A percentile compares a stretch with the other conserved stretches of the same genome.
Evolutionary conservation across 225 moss, liverwort and hornwort genomes (phyloP).

Genomic region (Straminergon stramineum): DNA sequence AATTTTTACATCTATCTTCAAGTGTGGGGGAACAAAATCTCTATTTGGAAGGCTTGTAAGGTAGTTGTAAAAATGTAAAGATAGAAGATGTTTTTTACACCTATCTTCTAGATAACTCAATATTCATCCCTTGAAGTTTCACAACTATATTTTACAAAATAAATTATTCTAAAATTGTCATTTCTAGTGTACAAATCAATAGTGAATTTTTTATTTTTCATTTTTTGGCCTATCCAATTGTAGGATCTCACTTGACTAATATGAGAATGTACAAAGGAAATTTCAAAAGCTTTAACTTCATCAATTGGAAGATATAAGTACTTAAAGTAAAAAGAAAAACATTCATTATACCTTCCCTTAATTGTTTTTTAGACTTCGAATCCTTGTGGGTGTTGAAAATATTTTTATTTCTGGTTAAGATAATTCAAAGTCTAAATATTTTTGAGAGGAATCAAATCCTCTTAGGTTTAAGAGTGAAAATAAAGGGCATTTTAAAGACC

Average conservation of each 20-base stretch:
- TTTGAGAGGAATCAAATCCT: neutral
- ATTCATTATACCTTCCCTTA: neutral
- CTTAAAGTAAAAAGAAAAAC: neutral
- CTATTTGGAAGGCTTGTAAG: fast-evolving
- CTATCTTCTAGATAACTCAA: no score
- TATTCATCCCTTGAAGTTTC: neutral
- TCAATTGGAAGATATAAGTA: neutral
- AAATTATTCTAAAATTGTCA: neutral
- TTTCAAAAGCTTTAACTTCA: neutral
- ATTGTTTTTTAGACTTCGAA: neutral
- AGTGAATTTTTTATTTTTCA: neutral
- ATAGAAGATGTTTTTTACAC: neutral
- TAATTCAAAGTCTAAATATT: no score
- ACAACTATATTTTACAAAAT: no score
- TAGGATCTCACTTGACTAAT: neutral
- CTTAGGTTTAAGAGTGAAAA: neutral
- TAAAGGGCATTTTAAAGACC: neutral
- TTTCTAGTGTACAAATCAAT: neutral
- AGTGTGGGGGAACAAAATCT: fast-evolving
- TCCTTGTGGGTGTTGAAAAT: neutral
- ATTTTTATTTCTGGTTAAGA: neutral
- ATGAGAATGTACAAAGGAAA: fast-evolving
- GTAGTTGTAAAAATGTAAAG: neutral
- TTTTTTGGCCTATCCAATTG: neutral
- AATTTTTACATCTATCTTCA: neutral